Conservation (phyloP, 2,329 filamentous ascomycete genomes). For the Zopfia rhizophila region DNA sequence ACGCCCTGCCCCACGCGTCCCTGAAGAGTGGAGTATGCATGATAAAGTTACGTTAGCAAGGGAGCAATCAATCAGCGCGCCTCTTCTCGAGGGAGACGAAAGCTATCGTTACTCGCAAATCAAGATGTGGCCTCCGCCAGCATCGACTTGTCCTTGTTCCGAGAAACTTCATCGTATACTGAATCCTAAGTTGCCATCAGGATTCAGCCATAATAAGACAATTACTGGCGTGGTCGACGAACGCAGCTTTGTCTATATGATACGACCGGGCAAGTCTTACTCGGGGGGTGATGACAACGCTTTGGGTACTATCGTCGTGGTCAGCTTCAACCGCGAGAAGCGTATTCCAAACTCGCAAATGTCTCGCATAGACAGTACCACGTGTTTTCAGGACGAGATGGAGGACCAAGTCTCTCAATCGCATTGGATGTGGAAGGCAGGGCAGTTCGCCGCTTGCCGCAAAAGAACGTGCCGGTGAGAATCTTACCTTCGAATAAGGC, state of each 20-base stretch:
- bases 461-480: slow-evolving; percentile 19
- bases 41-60: slow-evolving; percentile 19
- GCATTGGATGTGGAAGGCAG: slow-evolving; percentile 18
- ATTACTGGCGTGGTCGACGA: slow-evolving; percentile 45
- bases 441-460: slow-evolving; percentile 17
- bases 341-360: neutral
- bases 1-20: slow-evolving; percentile 42
- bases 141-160: slow-evolving; percentile 38
- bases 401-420: slow-evolving; percentile 9
- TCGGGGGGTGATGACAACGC: slow-evolving; percentile 27
- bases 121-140: slow-evolving; percentile 48
- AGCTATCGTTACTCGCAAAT: slow-evolving; percentile 41
- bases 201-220: slow-evolving; percentile 19
- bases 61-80: slow-evolving; percentile 5
- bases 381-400: slow-evolving; percentile 1
- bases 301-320: slow-evolving; percentile 42
- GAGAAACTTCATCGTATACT: slow-evolving; percentile 43
- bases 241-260: slow-evolving; percentile 47
- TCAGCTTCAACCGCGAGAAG: slow-evolving; percentile 43
- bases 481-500: no score
- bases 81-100: slow-evolving; percentile 18
- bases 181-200: slow-evolving; percentile 34
- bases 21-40: slow-evolving; percentile 9
- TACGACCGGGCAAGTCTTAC: slow-evolving; percentile 36
- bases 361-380: neutral